Conservation (phyloP, 768 basidiomycete genomes). For the Mrakia blollopis region DNA sequence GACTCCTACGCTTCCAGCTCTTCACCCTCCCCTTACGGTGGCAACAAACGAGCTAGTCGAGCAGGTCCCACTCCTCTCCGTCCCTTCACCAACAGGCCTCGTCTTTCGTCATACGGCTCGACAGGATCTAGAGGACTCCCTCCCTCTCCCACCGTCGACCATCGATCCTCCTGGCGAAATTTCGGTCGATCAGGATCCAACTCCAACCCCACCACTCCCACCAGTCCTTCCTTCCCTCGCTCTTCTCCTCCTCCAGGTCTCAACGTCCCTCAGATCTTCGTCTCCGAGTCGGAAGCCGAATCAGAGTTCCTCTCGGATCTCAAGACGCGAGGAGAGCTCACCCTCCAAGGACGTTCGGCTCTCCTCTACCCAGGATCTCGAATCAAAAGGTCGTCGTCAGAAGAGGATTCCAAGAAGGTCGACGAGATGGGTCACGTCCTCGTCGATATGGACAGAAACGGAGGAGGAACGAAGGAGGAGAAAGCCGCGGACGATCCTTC, state of each 20-base stretch:
- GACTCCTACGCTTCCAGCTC: background rate
- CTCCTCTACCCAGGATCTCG: conserved; percentile 30
- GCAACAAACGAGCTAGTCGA: conserved; percentile 9
- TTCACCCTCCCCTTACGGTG: background rate
- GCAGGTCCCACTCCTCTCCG: background rate
- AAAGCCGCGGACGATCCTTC: conserved; percentile 32
- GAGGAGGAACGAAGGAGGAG: background rate
- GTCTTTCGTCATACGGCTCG: conserved; percentile 4
- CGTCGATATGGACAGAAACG: background rate
- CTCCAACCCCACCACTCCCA: conserved; percentile 6
- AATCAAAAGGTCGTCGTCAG: conserved; percentile 7
- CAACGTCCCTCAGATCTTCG: conserved; percentile 2
- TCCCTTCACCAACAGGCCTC: conserved; percentile 1
- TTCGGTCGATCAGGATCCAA: background rate
- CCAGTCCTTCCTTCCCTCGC: conserved; percentile 8
- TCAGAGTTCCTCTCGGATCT: conserved; percentile 24
- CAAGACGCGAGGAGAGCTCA: conserved; percentile 20
- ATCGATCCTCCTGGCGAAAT: conserved; percentile 12
- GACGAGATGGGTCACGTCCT: conserved; percentile 11
- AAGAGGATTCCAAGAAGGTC: background rate
- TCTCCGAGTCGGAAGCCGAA: background rate
- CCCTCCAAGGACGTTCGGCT: conserved; percentile 14
- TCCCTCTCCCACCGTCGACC: conserved; percentile 11
- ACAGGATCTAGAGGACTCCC: background rate
- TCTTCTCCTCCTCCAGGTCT: background rate